Evolutionary conservation across 2,329 filamentous ascomycete species (phyloP).

Genomic region (Exophiala calicioides): DNA sequence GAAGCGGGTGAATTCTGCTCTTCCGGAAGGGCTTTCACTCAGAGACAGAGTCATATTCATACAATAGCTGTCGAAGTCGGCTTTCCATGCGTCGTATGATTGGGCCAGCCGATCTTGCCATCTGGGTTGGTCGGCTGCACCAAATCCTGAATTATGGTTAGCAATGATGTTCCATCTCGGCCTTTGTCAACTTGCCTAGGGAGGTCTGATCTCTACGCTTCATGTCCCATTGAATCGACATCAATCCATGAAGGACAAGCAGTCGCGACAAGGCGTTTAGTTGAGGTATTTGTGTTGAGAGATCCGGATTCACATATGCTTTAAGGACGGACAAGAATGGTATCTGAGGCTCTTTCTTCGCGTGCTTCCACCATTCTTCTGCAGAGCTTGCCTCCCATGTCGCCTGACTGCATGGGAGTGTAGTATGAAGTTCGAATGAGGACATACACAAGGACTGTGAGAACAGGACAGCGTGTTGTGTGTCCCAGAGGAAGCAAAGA

Average conservation of each 20-base stretch:
- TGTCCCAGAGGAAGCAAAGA: conserved; percentile 67
- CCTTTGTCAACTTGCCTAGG: conserved; percentile 45
- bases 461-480: conserved; percentile 64
- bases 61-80: conserved; percentile 58
- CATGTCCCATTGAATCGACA: conserved; percentile 65
- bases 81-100: conserved; percentile 61
- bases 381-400: conserved; percentile 61
- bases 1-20: conserved; percentile 49
- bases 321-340: conserved; percentile 54
- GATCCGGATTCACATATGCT: conserved; percentile 53
- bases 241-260: conserved; percentile 61
- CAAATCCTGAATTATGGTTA: no score
- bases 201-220: conserved; percentile 63
- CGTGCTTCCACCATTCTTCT: conserved; percentile 51
- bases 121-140: conserved; percentile 41
- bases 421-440: conserved; percentile 61
- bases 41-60: conserved; percentile 39
- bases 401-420: conserved; percentile 56
- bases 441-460: conserved; percentile 69
- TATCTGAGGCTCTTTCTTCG: conserved; percentile 40
- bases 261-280: conserved; percentile 57
- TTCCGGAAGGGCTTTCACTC: conserved; percentile 33
- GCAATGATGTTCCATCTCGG: neutral
- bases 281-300: conserved; percentile 38
- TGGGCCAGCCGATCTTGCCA: conserved; percentile 56